Conservation (phyloP, 805 yeast species). For the Pichia ethanolica region DNA sequence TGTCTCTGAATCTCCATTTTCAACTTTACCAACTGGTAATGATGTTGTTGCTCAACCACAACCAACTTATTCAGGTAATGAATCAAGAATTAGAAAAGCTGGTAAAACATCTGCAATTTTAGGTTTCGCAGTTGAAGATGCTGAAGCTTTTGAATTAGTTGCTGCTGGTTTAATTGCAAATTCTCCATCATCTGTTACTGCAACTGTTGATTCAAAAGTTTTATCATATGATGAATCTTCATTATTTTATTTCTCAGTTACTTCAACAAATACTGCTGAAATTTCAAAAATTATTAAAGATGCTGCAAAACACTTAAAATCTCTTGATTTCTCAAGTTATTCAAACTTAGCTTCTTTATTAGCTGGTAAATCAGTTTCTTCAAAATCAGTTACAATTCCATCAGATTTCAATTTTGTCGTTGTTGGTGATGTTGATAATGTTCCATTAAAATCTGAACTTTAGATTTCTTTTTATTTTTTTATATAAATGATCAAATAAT, state of each 20-base stretch:
- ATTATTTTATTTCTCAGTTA: conserved; percentile 63
- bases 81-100: conserved; percentile 54
- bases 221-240: conserved; percentile 71
- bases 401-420: conserved; percentile 78
- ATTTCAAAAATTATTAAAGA: conserved; percentile 57
- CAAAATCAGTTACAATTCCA: conserved; percentile 31
- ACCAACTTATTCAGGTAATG: conserved; percentile 53
- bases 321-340: conserved; percentile 30
- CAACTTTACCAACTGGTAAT: conserved; percentile 56
- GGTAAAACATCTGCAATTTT: conserved; percentile 69
- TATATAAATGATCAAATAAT: too few relatives aligned
- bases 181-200: conserved; percentile 45
- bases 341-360: conserved; percentile 43
- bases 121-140: conserved; percentile 67
- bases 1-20: conserved; percentile 57
- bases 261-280: conserved; percentile 49
- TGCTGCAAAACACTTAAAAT: conserved; percentile 47
- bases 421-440: conserved; percentile 76
- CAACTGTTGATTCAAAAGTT: conserved; percentile 43
- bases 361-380: conserved; percentile 32
- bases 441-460: conserved; percentile 88
- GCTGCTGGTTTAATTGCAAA: conserved; percentile 56
- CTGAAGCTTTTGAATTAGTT: conserved; percentile 62
- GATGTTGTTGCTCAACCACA: conserved; percentile 31
- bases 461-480: conserved; percentile 28